Percentiles rank a stretch among this genome's conserved stretches.
phyloP scores from a whole-genome alignment of 345 rosid species.

The Kandelia obovata region DNA sequence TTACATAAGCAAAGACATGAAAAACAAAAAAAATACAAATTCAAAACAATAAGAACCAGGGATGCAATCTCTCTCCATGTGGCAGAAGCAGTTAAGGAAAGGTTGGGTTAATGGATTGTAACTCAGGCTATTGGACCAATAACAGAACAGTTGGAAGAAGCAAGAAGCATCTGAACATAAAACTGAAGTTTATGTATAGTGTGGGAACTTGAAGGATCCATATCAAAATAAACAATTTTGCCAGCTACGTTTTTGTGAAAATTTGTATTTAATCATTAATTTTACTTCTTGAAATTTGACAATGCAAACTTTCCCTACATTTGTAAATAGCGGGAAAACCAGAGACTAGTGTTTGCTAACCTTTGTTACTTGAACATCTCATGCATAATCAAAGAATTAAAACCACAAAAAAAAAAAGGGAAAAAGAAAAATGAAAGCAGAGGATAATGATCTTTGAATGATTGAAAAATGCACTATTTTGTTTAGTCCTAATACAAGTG shows the following conservation, averaged over 20 bases:
- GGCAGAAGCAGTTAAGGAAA: too few relatives aligned
- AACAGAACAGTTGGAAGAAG: neutral
- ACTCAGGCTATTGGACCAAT: neutral
- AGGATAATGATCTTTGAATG: neutral
- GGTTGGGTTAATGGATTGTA: neutral
- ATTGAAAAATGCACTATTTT: neutral
- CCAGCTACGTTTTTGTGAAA: too few relatives aligned
- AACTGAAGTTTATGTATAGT: neutral
- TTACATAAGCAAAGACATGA: conserved; percentile 17
- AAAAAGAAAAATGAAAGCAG: neutral
- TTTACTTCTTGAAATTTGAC: too few relatives aligned
- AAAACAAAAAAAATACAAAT: neutral
- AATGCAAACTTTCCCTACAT: too few relatives aligned
- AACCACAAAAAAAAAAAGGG: neutral
- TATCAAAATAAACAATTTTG: too few relatives aligned
- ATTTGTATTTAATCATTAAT: too few relatives aligned
- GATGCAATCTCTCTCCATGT: too few relatives aligned
- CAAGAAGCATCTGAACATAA: neutral
- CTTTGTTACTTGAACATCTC: too few relatives aligned
- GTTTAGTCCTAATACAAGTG: conserved; percentile 24
- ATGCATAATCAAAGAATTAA: too few relatives aligned
- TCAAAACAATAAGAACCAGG: too few relatives aligned
- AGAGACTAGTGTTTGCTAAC: too few relatives aligned
- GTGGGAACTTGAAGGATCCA: neutral
- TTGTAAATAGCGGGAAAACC: too few relatives aligned